Base-by-base conservation (phyloP, 2,329 filamentous ascomycete genomes). In the Botrytis elliptica region DNA sequence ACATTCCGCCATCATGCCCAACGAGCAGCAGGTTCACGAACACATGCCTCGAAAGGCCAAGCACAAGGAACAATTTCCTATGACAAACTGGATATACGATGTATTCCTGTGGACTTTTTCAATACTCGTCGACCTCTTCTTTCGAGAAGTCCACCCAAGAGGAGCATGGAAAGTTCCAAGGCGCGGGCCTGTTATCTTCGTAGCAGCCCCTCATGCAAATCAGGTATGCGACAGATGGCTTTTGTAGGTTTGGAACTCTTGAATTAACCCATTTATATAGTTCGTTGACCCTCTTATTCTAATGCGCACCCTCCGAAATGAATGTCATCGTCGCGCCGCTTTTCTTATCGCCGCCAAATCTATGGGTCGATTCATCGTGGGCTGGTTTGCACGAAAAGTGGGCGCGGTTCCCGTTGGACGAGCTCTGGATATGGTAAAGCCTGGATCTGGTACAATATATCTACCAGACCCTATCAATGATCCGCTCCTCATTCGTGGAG, bases 261-360 rank as follows among this genome's bases (percentile, higher is more conserved):
- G 42, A 57, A 75, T 74, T 57, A 63, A 65, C 49, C 10, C 10
- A 40, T 60, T 46, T 29, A 4, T 68, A 70, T 81, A 97, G 91
- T 99, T 99, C 79, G 95, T 98, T 81, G 96, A 99, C 81, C 95
- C 94, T 71, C 88, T 99, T 70, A 92, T 98, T 77, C 88, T 99
- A 70, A 97, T 97, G 89, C 92, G 95, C 77, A 94, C 94, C 22
- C 89, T 98, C 74, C 92, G 93, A 77, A 76, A 89, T 81, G 94
- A 98, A 84, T 92, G 94, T 72, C 91, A 92, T 77, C 93, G 96
- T 77, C 93, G 96, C 71, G 93, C 97, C 74, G 94, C 94, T 70
- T 95, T 97, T 80, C 89, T 99, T 68, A 96, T 97, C 75, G 96
- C 96, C 36, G 95, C 97, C 79, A 98, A 98, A 82, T 98, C 95